These are phyloP conservation scores for Hypoxylon sp. DNA, from an alignment of 2,329 filamentous ascomycete genomes.

Conservation along the genomic window DNA sequence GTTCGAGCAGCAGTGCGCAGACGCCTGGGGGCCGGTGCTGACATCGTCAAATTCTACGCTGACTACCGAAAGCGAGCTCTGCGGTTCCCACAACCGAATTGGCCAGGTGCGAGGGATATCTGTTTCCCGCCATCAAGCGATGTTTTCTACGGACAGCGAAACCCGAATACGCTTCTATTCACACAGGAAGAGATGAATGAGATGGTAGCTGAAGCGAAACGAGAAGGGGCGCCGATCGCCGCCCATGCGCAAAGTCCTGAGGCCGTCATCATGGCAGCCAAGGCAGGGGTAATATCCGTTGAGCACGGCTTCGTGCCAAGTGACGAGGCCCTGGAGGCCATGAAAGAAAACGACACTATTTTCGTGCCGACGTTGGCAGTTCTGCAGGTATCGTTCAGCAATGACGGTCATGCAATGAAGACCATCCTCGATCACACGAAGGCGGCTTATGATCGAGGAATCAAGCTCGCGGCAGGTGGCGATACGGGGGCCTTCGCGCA, in stretches of 20 bases:
- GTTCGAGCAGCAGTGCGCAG: constrained; percentile 63
- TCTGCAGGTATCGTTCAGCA: constrained; percentile 54
- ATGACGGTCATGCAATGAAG: constrained; percentile 49
- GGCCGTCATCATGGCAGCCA: constrained; percentile 62
- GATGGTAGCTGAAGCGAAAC: constrained; percentile 63
- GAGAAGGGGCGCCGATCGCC: constrained; percentile 60
- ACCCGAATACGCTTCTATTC: constrained; percentile 63
- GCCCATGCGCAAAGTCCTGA: constrained; percentile 61
- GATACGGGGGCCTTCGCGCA: constrained; percentile 69
- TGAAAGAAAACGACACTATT: constrained; percentile 62
- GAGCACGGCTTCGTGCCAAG: constrained; percentile 61
- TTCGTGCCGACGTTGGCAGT: constrained; percentile 69
- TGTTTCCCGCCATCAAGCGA: constrained; percentile 56
- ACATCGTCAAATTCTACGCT: constrained; percentile 67
- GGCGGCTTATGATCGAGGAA: constrained; percentile 62
- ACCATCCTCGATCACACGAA: constrained; percentile 59
- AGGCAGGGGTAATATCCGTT: constrained; percentile 63
- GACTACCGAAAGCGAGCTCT: constrained; percentile 63
- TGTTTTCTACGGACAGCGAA: constrained; percentile 48
- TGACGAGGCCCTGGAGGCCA: constrained; percentile 60
- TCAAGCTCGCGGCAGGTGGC: constrained; percentile 66
- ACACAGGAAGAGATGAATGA: constrained; percentile 65
- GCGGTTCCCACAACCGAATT: constrained; percentile 57
- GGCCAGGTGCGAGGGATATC: constrained; percentile 52
- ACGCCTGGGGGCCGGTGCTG: constrained; percentile 63